Evolutionary conservation across 2,329 filamentous ascomycete species (phyloP).

Genomic region (Xylaria multiplex): DNA sequence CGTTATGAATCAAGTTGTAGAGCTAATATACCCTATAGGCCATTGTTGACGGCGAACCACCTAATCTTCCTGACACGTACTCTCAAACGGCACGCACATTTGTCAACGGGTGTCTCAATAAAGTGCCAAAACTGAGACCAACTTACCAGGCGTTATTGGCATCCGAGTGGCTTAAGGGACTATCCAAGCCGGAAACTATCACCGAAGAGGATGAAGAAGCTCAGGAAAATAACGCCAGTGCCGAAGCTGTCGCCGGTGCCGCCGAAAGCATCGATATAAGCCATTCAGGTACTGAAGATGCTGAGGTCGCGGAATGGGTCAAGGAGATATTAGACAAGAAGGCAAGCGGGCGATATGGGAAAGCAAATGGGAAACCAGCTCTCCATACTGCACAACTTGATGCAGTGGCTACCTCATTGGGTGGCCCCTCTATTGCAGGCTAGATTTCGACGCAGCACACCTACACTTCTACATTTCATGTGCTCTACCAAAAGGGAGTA

Average conservation of each 20-base stretch:
- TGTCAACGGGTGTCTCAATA: constrained; percentile 89
- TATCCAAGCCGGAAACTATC: constrained; percentile 73
- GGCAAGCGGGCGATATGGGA: constrained; percentile 62
- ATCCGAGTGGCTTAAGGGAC: constrained; percentile 84
- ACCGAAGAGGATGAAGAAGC: constrained; percentile 51
- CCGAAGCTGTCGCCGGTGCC: constrained; percentile 55
- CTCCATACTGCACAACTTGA: constrained; percentile 89
- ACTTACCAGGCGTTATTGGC: constrained; percentile 89
- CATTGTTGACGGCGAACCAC: constrained; percentile 97
- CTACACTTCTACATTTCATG: constrained; percentile 10
- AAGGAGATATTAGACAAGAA: constrained; percentile 74
- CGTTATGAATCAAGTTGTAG: neutral
- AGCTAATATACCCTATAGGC: constrained; percentile 67
- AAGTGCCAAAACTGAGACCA: constrained; percentile 90
- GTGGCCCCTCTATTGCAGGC: constrained; percentile 51
- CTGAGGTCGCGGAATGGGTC: constrained; percentile 90
- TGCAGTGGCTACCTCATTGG: constrained; percentile 65
- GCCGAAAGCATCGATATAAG: constrained; percentile 58
- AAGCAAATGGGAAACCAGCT: constrained; percentile 74
- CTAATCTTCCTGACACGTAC: constrained; percentile 83
- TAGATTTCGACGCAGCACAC: constrained; percentile 28
- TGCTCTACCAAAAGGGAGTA: constrained; percentile 18
- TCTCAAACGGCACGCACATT: constrained; percentile 86
- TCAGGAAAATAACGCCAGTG: constrained; percentile 50
- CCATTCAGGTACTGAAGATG: constrained; percentile 68